phyloP scores from a whole-genome alignment of 2,329 filamentous ascomycete genomes.

The Apiospora phragmitis region DNA sequence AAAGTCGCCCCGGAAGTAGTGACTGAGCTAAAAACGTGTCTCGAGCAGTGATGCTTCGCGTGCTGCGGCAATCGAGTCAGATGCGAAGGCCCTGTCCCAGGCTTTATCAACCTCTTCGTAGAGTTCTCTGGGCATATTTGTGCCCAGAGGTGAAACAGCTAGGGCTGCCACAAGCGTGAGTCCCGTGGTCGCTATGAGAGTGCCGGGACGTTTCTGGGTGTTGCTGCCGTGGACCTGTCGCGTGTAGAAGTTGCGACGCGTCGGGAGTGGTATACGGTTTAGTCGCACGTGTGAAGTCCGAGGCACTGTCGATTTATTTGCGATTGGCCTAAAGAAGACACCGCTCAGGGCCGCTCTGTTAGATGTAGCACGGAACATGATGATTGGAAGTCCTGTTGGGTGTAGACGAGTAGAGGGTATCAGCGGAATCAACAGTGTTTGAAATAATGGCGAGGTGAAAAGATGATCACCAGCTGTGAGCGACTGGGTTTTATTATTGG shows the following conservation, averaged over 20 bases:
- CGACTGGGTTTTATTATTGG: not conserved
- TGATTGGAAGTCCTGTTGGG: not conserved
- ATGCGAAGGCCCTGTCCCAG: not conserved
- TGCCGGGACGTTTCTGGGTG: not conserved
- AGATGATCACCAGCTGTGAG: not conserved
- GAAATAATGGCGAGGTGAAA: not conserved
- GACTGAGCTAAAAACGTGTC: not conserved
- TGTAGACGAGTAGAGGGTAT: not conserved
- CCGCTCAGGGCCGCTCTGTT: not conserved
- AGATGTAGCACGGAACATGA: not conserved
- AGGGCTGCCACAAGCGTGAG: not conserved
- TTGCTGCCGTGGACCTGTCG: not conserved
- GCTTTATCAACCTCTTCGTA: not conserved
- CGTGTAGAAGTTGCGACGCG: not conserved
- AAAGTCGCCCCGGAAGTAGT: conserved; percentile 8
- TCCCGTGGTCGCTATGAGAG: not conserved
- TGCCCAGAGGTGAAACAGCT: not conserved
- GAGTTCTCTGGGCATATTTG: not conserved
- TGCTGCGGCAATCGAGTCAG: not conserved
- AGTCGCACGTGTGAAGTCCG: not conserved
- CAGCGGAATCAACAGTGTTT: not conserved
- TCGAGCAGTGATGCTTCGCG: not conserved
- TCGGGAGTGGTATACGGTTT: not conserved
- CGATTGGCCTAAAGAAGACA: not conserved
- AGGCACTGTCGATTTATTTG: not conserved